Evolutionary conservation across 1,139 yeast species (phyloP).

Genomic region (Arxiozyma telluris): DNA sequence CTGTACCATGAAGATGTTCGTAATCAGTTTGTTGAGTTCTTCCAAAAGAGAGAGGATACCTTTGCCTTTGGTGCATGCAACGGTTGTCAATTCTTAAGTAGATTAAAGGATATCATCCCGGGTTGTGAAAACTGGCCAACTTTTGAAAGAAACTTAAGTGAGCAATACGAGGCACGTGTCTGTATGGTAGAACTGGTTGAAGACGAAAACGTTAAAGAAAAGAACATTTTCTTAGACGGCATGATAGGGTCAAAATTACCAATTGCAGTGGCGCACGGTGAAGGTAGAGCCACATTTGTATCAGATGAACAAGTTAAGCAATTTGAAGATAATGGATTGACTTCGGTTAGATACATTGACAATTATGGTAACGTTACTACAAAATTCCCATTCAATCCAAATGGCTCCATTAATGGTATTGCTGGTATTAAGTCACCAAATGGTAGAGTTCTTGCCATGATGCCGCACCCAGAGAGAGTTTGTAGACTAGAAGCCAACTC

Average conservation of each 20-base stretch:
- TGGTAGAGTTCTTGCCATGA: conserved; percentile 95
- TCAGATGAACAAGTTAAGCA: conserved; percentile 35
- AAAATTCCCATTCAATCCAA: conserved; percentile 88
- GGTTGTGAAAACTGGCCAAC: conserved; percentile 97
- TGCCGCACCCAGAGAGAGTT: conserved; percentile 99
- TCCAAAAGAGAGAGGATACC: conserved; percentile 79
- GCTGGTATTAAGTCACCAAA: conserved; percentile 85
- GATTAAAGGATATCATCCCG: conserved; percentile 81
- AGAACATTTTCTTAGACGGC: conserved; percentile 68
- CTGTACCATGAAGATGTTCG: conserved; percentile 73
- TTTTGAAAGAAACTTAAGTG: conserved; percentile 83
- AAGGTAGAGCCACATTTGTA: conserved; percentile 78
- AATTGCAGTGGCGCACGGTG: conserved; percentile 98
- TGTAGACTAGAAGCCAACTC: conserved; percentile 81
- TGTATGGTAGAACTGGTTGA: conserved; percentile 75
- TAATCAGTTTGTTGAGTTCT: conserved; percentile 66
- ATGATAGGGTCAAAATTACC: conserved; percentile 92
- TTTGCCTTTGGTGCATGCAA: conserved; percentile 99
- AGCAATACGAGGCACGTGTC: conserved; percentile 95
- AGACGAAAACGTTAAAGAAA: conserved; percentile 40
- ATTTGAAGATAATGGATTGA: conserved; percentile 44
- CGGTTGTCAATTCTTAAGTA: conserved; percentile 94
- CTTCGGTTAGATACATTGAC: conserved; percentile 73
- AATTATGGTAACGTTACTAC: conserved; percentile 81
- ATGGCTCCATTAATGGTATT: conserved; percentile 90